Evolutionary conservation across 2,329 filamentous ascomycete genomes (phyloP).

Genomic region (Apiospora marii): DNA sequence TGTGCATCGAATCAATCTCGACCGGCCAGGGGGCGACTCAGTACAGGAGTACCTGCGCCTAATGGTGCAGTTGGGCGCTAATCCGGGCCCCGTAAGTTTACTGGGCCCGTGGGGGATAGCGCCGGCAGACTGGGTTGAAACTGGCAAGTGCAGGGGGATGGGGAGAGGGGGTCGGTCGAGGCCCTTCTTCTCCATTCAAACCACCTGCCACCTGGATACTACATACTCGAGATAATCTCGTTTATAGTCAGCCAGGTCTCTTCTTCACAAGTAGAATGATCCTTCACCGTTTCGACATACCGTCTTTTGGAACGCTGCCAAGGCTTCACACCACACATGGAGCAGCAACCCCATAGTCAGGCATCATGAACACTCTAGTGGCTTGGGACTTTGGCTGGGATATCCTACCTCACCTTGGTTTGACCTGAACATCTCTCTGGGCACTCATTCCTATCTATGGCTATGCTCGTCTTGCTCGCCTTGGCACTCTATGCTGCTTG

Average conservation of each 20-base stretch:
- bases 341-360: not conserved
- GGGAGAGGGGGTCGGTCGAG: not conserved
- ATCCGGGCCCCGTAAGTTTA: not conserved
- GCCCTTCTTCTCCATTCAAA: not conserved
- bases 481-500: not conserved
- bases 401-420: not conserved
- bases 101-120: slow-evolving; percentile 10
- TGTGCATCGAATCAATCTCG: not conserved
- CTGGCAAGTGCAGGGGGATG: not conserved
- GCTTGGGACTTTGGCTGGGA: not conserved
- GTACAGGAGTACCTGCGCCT: not conserved
- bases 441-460: not conserved
- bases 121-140: slow-evolving; percentile 10
- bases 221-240: not conserved
- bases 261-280: not conserved
- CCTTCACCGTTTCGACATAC: not conserved
- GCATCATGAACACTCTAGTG: not conserved
- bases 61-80: slow-evolving; percentile 2
- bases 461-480: not conserved
- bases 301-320: not conserved
- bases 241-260: not conserved
- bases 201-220: too few species aligned
- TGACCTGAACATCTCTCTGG: not conserved
- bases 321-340: not conserved
- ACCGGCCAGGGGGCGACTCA: not conserved